These are phyloP conservation scores for Candida qinlingensis DNA, from an alignment of 805 yeast species.

Conservation along the genomic window DNA sequence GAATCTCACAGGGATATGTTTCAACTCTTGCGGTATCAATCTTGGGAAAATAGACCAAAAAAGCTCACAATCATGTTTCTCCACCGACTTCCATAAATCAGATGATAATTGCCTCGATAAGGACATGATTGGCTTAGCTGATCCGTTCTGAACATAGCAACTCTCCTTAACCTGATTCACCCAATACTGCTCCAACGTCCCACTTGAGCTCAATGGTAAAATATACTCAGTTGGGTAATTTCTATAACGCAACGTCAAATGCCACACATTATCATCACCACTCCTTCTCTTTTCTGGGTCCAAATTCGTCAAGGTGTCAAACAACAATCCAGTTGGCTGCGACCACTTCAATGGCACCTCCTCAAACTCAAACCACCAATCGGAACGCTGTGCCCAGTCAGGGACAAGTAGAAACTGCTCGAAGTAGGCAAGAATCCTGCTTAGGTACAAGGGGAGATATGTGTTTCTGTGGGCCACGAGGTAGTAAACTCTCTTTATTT, in stretches of 20 bases:
- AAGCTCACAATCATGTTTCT: constrained; percentile 29
- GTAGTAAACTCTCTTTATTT: constrained; percentile 8
- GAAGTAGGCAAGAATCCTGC: constrained; percentile 35
- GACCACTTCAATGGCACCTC: constrained; percentile 65
- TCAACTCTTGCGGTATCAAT: constrained; percentile 24
- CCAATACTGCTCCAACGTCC: constrained; percentile 48
- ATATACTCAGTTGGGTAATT: constrained; percentile 41
- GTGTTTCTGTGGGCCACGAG: constrained; percentile 37
- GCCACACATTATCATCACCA: constrained; percentile 37
- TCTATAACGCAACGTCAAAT: constrained; percentile 36
- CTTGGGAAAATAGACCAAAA: constrained; percentile 16
- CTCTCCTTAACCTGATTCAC: constrained; percentile 80
- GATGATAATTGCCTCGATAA: constrained; percentile 59
- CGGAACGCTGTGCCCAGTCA: constrained; percentile 17
- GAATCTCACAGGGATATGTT: constrained; percentile 44
- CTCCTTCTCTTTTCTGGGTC: constrained; percentile 24
- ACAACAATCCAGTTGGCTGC: constrained; percentile 65
- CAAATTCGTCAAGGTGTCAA: constrained; percentile 45
- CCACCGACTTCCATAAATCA: constrained; percentile 50
- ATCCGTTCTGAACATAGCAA: constrained; percentile 67
- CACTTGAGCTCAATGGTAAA: constrained; percentile 30
- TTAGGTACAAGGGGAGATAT: constrained; percentile 44
- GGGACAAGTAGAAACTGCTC: constrained; percentile 27
- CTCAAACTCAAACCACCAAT: constrained; percentile 66
- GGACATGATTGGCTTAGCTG: constrained; percentile 76